Base-by-base conservation (phyloP, 306 rosid species). In the Trifolium dubium region DNA sequence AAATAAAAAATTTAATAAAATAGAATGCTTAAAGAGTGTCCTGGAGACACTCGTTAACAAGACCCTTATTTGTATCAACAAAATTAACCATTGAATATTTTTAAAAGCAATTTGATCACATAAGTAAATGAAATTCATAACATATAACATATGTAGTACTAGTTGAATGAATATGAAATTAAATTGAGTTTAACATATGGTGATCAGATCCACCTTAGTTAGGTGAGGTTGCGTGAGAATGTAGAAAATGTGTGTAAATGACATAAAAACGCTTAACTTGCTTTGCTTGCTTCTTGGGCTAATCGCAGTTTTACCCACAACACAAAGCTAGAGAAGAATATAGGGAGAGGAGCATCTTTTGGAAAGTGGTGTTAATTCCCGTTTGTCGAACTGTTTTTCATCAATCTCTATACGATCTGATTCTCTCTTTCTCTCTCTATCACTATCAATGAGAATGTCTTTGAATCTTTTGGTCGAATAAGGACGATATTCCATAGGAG, bases 341-440 rank as follows among this genome's bases (percentile, higher is more conserved):
- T 65, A 82, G 73, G 29, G 97, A 74, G 91, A 60, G 29, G 97
- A 74, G 91, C 85, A 86, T 92, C 93, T 92, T 86, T 92, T 92
- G 95, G 89, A 91, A 88, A 89, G 97, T 84, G 88, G 91, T 85
- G 96, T 87, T 88, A 89, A 84, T 90, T 90, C 84, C 82, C 69
- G 85, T 85, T 86, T 86, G 91, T 89, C 88, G 81, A 86, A 81
- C 81, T 82, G 73, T 81, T 78, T 14, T 62, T 84, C 90, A 82
- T 74, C 92, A 88, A 86, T 88, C 90, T 88, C 92, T 49, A 88
- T 83, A 84, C 87, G 90, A 88, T 86, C 92, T 64, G 90, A 88
- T 88, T 72, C 66, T 72, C 81, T 64, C 80, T 70, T 62, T 75
- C 64, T 64, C 65, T 75, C 40, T 59, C 55, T 65, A 17, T 44